Percentiles rank a stretch among this genome's conserved stretches.
Evolutionary conservation across 192 early-diverging fungal genomes (phyloP).

Genomic region (Coemansia sp.): DNA sequence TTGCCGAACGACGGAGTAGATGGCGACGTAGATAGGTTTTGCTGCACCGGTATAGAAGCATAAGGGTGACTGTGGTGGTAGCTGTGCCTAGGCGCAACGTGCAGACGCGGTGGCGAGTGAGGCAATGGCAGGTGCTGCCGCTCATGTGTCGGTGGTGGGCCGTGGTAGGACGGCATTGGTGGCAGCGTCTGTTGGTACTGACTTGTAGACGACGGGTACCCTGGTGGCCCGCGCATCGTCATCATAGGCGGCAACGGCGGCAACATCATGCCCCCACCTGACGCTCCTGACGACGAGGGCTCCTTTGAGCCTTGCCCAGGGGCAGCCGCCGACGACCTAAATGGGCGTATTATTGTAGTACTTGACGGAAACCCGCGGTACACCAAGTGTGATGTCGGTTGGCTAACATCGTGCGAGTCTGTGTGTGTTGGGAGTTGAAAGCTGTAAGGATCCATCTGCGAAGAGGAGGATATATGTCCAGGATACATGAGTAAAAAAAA

Average conservation of each 20-base stretch:
- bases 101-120: not conserved
- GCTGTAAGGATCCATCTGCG: conserved; percentile 1
- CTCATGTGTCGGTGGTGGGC: not conserved
- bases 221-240: not conserved
- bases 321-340: not conserved
- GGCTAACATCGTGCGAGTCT: not conserved
- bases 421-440: not conserved
- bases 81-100: not conserved
- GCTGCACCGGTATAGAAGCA: not conserved
- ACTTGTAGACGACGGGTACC: not conserved
- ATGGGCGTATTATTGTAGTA: not conserved
- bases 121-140: not conserved
- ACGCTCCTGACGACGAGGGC: not conserved
- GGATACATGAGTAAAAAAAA: conserved; percentile 7
- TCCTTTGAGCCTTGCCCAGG: not conserved
- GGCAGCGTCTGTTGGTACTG: conserved; percentile 6
- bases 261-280: not conserved
- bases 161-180: not conserved
- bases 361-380: not conserved
- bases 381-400: not conserved
- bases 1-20: conserved; percentile 22
- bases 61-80: not conserved
- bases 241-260: not conserved
- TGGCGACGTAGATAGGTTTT: conserved; percentile 8
- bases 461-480: not conserved